A percentile compares a stretch with the other conserved stretches of the same genome.
phyloP scores from a whole-genome alignment of 2,329 filamentous ascomycete species.

The Colletotrichum phormii region DNA sequence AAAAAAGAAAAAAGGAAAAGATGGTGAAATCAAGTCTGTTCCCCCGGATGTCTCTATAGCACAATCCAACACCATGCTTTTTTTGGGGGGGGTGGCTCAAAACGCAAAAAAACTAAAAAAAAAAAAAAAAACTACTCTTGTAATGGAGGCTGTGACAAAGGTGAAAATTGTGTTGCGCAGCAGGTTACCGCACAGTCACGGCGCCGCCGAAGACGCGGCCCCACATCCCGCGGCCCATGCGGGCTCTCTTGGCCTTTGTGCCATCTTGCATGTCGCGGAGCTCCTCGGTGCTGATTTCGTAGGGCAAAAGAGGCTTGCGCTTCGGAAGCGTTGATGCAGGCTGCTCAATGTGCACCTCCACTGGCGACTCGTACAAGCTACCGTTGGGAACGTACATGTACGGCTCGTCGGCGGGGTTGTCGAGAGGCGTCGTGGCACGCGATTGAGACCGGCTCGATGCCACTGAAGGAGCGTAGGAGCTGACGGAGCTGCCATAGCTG shows the following conservation, averaged over 20 bases:
- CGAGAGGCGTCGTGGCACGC: conserved; percentile 63
- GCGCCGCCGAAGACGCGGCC: conserved; percentile 63
- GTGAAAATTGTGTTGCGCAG: background rate
- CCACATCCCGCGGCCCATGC: conserved; percentile 62
- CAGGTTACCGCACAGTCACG: conserved; percentile 51
- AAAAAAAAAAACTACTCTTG: too few species aligned
- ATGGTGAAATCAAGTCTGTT: conserved; percentile 16
- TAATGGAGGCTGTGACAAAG: conserved; percentile 23
- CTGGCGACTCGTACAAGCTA: conserved; percentile 62
- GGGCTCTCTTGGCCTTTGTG: conserved; percentile 60
- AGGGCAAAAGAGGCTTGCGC: conserved; percentile 55
- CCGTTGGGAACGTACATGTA: conserved; percentile 53
- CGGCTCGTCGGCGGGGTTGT: conserved; percentile 55
- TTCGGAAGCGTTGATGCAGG: conserved; percentile 50
- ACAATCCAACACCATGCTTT: conserved; percentile 38
- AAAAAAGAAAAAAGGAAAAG: background rate
- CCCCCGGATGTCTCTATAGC: conserved; percentile 26
- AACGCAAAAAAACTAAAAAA: conserved; percentile 34
- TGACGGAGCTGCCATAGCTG: conserved; percentile 51
- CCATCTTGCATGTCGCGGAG: conserved; percentile 62
- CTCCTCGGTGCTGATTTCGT: conserved; percentile 66
- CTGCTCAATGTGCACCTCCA: conserved; percentile 56
- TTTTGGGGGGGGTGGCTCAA: conserved; percentile 16
- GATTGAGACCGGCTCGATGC: conserved; percentile 57
- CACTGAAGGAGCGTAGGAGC: conserved; percentile 61